Evolutionary conservation across 177 flowering plant genomes (phyloP), one percentile per base, ranked within the genome.

Genomic region (Vitis hybrid): DNA sequence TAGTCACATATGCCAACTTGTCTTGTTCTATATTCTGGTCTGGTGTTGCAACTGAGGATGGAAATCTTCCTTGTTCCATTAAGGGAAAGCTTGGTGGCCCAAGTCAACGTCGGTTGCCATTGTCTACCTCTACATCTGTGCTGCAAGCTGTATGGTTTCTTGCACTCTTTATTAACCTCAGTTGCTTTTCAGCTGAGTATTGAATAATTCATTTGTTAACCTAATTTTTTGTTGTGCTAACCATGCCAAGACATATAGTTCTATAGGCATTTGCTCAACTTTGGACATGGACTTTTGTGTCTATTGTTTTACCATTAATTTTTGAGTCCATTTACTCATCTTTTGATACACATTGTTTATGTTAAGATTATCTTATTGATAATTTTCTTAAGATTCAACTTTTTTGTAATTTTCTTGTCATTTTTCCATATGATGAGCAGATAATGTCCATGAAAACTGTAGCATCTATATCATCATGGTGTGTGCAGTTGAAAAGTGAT

Each of bases 31-130:
- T 87, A 70, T 90, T 93, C 72, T 87, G 86, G 91, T 81, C 88
- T 26, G 45, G 60, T 62, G 60, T 65, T 72, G 64, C 45, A 39
- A n/a, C 31, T 13, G 80, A 81, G 51, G 83, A 73, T 51, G 62
- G 65, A 7, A 58, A 21, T 63, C 80, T 95, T 56, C 94, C 99
- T 59, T 73, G 83, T 72, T 85, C 95, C 51, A 79, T 95, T 9
- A 87, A 71, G 69, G 99, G 99, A 77, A 90, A 81, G 84, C 90
- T 95, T 72, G 99, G 99, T 29, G 99, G 99, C 11, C 99, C 93
- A 64, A 91, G 95, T 86, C 97, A 88, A 79, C 85, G 98, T 3
- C 84, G 98, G 75, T 77, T 93, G 80, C 73, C 93, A 60, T 79
- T 86, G 73, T 76, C 82, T 26, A 65, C 72, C n/a, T 80, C 94